These are phyloP conservation scores for Gyromitra esculenta DNA, from an alignment of 2,329 filamentous ascomycete genomes.

Conservation along the genomic window DNA sequence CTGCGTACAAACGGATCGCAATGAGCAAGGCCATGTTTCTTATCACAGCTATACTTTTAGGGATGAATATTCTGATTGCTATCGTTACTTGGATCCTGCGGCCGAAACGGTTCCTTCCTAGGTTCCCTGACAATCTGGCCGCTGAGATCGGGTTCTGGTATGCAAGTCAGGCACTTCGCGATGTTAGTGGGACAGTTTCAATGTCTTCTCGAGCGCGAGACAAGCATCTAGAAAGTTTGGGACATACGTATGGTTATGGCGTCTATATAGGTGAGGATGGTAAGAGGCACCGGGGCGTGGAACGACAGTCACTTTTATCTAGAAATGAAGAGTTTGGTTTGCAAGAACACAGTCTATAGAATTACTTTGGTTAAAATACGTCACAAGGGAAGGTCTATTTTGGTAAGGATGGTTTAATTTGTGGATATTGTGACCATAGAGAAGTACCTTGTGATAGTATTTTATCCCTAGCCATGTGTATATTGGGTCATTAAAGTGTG, in stretches of 20 bases:
- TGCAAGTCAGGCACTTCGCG: constrained; percentile 48
- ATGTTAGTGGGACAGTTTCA: constrained; percentile 50
- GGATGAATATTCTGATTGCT: constrained; percentile 49
- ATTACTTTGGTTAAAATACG: background rate
- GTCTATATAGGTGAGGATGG: constrained; percentile 36
- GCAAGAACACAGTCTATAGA: background rate
- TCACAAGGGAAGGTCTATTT: background rate
- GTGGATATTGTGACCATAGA: background rate
- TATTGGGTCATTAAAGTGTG: background rate
- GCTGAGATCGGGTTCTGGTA: constrained; percentile 54
- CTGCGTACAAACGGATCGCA: constrained; percentile 33
- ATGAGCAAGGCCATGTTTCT: constrained; percentile 53
- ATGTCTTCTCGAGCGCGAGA: constrained; percentile 46
- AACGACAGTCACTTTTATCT: constrained; percentile 13
- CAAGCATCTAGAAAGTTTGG: constrained; percentile 39
- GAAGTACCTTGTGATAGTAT: background rate
- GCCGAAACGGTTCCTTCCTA: constrained; percentile 48
- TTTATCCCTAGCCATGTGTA: background rate
- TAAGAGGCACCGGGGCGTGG: constrained; percentile 25
- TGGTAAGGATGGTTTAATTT: background rate
- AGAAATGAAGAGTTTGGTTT: background rate
- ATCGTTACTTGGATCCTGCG: constrained; percentile 49
- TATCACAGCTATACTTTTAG: constrained; percentile 34
- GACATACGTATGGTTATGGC: constrained; percentile 51
- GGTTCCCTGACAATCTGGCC: constrained; percentile 52